Percentiles rank a stretch among this genome's conserved stretches.
phyloP scores from a whole-genome alignment of 371 early-diverging fungal species.

The Lichtheimia ramosa region DNA sequence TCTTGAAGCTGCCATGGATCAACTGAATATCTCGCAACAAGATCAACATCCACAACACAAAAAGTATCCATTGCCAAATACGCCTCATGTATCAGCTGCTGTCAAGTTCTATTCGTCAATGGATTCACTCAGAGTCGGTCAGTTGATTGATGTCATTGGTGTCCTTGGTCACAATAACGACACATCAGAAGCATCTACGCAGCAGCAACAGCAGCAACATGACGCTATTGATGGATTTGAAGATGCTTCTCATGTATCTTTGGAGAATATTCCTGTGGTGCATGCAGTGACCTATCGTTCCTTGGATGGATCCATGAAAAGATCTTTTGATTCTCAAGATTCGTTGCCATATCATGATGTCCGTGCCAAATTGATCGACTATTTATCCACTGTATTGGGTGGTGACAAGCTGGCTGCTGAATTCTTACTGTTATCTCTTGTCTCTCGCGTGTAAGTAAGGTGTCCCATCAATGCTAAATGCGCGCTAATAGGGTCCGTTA shows the following conservation, averaged over 20 bases:
- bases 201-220: background rate
- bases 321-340: conserved; percentile 8
- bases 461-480: background rate
- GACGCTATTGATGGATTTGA: conserved; percentile 12
- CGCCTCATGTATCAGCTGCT: conserved; percentile 46
- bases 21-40: conserved; percentile 6
- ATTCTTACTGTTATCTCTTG: conserved; percentile 55
- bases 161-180: conserved; percentile 18
- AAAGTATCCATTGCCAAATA: conserved; percentile 57
- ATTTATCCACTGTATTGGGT: conserved; percentile 48
- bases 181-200: conserved; percentile 1
- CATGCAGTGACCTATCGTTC: conserved; percentile 41
- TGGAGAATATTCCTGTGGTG: conserved; percentile 30
- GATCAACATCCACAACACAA: conserved; percentile 11
- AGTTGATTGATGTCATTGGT: conserved; percentile 62
- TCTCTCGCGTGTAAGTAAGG: conserved; percentile 57
- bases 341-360: conserved; percentile 19
- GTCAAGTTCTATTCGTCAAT: conserved; percentile 53
- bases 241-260: conserved; percentile 16
- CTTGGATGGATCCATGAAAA: conserved; percentile 3
- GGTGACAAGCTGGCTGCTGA: conserved; percentile 62
- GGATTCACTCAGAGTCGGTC: conserved; percentile 50
- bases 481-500: conserved; percentile 6
- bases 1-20: conserved; percentile 1
- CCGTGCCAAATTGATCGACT: conserved; percentile 48